phyloP scores from a whole-genome alignment of 495 filamentous ascomycete species.

The Aspergillus nidulans region DNA sequence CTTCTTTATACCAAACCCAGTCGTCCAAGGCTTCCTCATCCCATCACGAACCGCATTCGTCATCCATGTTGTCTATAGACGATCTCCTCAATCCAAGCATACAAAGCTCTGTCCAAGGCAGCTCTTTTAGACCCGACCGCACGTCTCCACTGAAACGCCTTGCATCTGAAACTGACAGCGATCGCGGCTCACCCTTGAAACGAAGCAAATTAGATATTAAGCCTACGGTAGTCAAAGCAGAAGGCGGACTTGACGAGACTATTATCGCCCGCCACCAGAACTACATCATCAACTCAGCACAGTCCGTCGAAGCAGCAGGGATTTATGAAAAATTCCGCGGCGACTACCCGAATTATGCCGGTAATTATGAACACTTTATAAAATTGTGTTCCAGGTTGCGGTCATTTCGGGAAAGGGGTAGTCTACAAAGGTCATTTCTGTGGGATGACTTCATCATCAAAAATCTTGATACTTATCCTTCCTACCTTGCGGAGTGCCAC shows the following conservation, averaged over 20 bases:
- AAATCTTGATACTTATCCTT: conserved; percentile 36
- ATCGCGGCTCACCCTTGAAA: conserved; percentile 19
- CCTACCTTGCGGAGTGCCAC: conserved; percentile 25
- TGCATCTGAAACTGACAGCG: conserved; percentile 10
- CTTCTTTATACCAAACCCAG: conserved; percentile 11
- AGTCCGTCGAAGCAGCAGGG: conserved; percentile 21
- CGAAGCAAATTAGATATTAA: neutral
- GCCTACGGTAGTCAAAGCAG: neutral
- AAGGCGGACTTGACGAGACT: conserved; percentile 7
- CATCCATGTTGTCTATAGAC: conserved; percentile 12
- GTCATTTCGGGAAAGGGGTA: conserved; percentile 34
- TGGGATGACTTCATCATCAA: conserved; percentile 67
- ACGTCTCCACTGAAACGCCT: conserved; percentile 13
- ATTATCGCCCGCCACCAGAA: conserved; percentile 23
- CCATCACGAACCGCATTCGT: conserved; percentile 14
- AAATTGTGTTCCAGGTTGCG: conserved; percentile 52
- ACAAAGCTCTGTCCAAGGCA: conserved; percentile 4
- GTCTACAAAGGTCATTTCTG: conserved; percentile 44
- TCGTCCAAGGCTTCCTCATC: conserved; percentile 19
- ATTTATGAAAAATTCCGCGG: conserved; percentile 49
- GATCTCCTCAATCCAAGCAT: neutral
- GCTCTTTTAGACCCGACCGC: neutral
- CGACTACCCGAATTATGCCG: conserved; percentile 55
- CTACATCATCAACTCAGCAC: conserved; percentile 21
- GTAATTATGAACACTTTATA: conserved; percentile 50